Evolutionary conservation across 208 protist genomes (phyloP), one percentile per base, ranked within the genome.

Genomic region (Leishmania turanica): DNA sequence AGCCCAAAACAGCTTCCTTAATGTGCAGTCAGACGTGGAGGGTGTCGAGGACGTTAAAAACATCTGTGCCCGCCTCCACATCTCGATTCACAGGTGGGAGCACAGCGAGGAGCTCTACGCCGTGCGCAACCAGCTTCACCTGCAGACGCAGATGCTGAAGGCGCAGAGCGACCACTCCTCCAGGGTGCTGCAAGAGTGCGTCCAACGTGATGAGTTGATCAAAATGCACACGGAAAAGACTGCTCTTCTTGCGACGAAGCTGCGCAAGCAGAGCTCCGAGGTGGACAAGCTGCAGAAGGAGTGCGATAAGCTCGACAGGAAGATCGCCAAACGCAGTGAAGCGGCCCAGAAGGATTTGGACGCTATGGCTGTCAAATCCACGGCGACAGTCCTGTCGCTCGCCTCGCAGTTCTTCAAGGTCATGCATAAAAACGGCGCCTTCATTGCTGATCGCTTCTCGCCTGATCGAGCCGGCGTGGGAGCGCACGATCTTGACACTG

Each of bases 401-500:
- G 65, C 21, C 65, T 37, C 65, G 0, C 62, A 80, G 66, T 62
- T 80, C 34, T 80, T 72, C 77, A 80, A 80, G 53, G 77, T 68
- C 31, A 74, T 74, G 77, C 56, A 58, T 40, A 71, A 80, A 40
- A 80, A 80, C 27, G 77, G 65, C 11, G 49, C 49, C 8, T 80
- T 73, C 51, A 66, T 71, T 37, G 66, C 13, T 17, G 66, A 71
- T 27, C 66, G 66, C 66, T 71, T 71, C 37, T 37, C 66, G 17
- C 37, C 37, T 37, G 37, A 37, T 37, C 66, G 66, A 15, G n/a
- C 37, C 4, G 66, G 37, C 19, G 17, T 45, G 9, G 37, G 6
- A 47, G 66, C 0, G 8, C 9, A 27, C 66, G 27, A 27, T n/a
- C 9, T 37, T 21, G 77, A 54, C 31, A 6, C 17, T 27, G 24